Percentiles rank a stretch among this genome's conserved stretches.
Conservation (phyloP, 2,329 filamentous ascomycete genomes). For the Amylocarpus encephaloides region DNA sequence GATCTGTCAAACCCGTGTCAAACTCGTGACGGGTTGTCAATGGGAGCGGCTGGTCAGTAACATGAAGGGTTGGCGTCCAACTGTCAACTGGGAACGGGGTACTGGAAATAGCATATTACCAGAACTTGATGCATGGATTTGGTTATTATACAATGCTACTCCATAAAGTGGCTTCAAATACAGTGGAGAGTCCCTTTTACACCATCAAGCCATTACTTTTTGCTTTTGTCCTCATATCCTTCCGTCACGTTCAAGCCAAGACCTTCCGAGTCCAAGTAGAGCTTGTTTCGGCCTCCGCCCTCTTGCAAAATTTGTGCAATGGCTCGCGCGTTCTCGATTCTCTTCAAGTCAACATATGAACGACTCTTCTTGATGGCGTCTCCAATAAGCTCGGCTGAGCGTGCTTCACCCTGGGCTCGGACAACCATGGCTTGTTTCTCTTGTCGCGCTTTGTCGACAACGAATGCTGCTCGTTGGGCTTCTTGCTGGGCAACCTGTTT, state of each 20-base stretch:
- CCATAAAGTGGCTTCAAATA: conserved; percentile 30
- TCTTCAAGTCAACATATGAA: conserved; percentile 92
- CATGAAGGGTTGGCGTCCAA: neutral
- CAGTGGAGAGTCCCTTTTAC: conserved; percentile 41
- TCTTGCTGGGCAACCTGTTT: conserved; percentile 82
- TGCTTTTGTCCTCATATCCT: conserved; percentile 37
- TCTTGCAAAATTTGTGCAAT: conserved; percentile 89
- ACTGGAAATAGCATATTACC: too few species aligned
- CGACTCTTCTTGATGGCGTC: conserved; percentile 99
- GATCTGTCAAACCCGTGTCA: too few species aligned
- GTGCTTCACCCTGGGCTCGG: conserved; percentile 96
- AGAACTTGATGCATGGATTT: too few species aligned
- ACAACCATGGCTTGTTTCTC: conserved; percentile 99
- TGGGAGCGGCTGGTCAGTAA: too few species aligned
- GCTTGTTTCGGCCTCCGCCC: conserved; percentile 79
- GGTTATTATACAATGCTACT: conserved; percentile 21
- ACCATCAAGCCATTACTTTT: conserved; percentile 36
- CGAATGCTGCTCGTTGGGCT: conserved; percentile 91
- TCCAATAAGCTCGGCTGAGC: conserved; percentile 94
- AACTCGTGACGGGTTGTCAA: too few species aligned
- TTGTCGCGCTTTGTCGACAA: conserved; percentile 97
- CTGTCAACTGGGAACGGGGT: too few species aligned
- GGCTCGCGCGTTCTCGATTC: conserved; percentile 90
- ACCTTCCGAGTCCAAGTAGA: conserved; percentile 87
- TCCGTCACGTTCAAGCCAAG: conserved; percentile 83